Evolutionary conservation across 352 stramenopile genomes (phyloP).

Genomic region (Globisporangium parvum): DNA sequence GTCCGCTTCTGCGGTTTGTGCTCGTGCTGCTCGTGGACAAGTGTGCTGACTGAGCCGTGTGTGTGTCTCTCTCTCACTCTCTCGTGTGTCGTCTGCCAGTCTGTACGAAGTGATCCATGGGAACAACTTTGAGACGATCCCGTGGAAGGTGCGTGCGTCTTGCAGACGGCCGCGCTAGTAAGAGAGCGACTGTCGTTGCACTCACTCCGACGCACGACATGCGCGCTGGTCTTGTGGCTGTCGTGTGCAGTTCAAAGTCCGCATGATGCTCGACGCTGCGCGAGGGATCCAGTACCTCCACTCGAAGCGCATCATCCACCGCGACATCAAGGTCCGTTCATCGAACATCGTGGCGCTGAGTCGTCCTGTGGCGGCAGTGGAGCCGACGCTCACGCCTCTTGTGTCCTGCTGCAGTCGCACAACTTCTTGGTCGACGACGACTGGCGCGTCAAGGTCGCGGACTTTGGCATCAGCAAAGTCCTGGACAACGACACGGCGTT

Average conservation of each 20-base stretch:
- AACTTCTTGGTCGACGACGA: constrained; percentile 88
- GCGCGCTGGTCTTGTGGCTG: background rate
- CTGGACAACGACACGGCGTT: constrained; percentile 80
- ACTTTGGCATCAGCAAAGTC: constrained; percentile 89
- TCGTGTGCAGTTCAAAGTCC: constrained; percentile 72
- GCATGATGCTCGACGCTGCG: constrained; percentile 87
- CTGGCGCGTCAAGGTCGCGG: constrained; percentile 85
- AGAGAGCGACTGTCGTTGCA: background rate
- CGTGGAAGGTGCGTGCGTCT: constrained; percentile 75
- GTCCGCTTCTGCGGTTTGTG: background rate
- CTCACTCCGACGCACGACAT: background rate
- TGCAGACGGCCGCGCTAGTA: background rate
- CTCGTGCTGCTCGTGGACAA: background rate
- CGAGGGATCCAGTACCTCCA: constrained; percentile 87
- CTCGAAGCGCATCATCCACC: constrained; percentile 84
- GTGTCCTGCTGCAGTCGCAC: constrained; percentile 47
- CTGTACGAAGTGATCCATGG: constrained; percentile 88
- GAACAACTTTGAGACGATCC: constrained; percentile 86
- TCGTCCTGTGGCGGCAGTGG: background rate
- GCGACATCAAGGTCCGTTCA: constrained; percentile 77
- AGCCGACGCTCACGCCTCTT: background rate
- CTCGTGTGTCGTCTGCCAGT: constrained; percentile 25
- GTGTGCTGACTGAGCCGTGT: background rate
- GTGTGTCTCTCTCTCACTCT: background rate
- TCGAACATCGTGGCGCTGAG: too few relatives aligned